Conservation (phyloP, 2,329 filamentous ascomycete species). For the Penicillium freii region DNA sequence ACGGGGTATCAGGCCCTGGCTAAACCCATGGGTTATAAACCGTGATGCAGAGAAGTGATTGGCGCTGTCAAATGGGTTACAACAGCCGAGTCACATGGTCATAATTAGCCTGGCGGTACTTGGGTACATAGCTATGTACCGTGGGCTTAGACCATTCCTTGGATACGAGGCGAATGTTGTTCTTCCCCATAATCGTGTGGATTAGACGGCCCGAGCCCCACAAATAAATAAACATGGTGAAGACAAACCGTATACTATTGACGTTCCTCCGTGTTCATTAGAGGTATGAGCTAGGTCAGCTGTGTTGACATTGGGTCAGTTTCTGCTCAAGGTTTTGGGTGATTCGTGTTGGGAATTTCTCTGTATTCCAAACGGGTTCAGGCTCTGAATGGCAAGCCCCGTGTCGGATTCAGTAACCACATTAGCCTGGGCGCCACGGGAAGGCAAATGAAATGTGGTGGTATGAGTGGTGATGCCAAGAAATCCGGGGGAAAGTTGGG, state of each 20-base stretch:
- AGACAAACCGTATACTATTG: not conserved
- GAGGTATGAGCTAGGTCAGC: not conserved
- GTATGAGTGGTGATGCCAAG: constrained; percentile 6
- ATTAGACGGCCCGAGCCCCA: constrained; percentile 11
- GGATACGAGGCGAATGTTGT: not conserved
- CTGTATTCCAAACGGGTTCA: not conserved
- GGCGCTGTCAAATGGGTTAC: not conserved
- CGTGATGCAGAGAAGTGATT: not conserved
- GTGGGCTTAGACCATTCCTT: not conserved
- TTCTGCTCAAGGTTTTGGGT: not conserved
- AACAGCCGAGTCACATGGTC: not conserved
- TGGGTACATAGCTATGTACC: not conserved
- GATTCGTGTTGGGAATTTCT: not conserved
- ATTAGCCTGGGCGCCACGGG: not conserved
- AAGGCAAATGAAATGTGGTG: not conserved
- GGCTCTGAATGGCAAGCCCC: not conserved
- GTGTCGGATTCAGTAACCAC: constrained; percentile 7
- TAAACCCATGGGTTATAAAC: not conserved
- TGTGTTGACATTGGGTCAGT: not conserved
- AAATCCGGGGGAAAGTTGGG: not conserved
- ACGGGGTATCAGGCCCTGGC: not conserved
- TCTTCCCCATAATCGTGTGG: constrained; percentile 3
- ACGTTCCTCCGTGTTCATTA: constrained; percentile 2
- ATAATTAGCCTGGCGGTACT: not conserved
- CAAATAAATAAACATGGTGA: not conserved